phyloP scores from a whole-genome alignment of 306 rosid genomes.

The Alnus glutinosa region DNA sequence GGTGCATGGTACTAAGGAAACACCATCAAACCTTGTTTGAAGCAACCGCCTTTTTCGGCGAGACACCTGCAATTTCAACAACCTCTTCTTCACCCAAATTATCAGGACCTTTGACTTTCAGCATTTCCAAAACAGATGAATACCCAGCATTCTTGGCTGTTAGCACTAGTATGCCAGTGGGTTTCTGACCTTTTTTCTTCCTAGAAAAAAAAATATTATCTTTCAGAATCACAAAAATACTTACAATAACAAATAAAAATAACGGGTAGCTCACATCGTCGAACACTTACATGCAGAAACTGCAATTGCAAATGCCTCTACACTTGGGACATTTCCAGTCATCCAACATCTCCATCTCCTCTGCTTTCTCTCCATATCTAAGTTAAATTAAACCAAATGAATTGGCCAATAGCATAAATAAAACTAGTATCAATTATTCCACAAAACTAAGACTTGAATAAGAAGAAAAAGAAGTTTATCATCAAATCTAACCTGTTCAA shows the following conservation, averaged over 20 bases:
- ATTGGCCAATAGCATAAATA: neutral
- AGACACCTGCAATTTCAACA: neutral
- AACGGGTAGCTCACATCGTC: neutral
- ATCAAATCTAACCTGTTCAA: conserved; percentile 54
- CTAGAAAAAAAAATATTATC: conserved; percentile 31
- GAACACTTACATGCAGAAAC: conserved; percentile 63
- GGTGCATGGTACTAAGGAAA: neutral
- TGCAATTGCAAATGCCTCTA: conserved; percentile 73
- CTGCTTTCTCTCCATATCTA: conserved; percentile 76
- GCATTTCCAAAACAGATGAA: conserved; percentile 63
- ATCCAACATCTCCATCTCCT: conserved; percentile 36
- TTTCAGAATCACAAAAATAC: conserved; percentile 20
- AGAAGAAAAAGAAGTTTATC: neutral
- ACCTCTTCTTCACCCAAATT: conserved; percentile 28
- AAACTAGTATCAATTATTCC: neutral
- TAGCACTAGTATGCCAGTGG: conserved; percentile 57
- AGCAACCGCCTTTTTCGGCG: conserved; percentile 20
- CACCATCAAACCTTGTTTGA: conserved; percentile 31
- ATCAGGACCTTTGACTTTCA: conserved; percentile 27
- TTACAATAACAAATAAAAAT: neutral
- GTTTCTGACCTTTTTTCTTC: conserved; percentile 64
- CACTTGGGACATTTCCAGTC: conserved; percentile 85
- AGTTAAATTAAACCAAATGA: conserved; percentile 10
- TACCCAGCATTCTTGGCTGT: conserved; percentile 63
- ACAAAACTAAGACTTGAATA: too few species aligned